Evolutionary conservation across 2,329 filamentous ascomycete genomes (phyloP).

Genomic region (Trichophyton mentagrophytes): DNA sequence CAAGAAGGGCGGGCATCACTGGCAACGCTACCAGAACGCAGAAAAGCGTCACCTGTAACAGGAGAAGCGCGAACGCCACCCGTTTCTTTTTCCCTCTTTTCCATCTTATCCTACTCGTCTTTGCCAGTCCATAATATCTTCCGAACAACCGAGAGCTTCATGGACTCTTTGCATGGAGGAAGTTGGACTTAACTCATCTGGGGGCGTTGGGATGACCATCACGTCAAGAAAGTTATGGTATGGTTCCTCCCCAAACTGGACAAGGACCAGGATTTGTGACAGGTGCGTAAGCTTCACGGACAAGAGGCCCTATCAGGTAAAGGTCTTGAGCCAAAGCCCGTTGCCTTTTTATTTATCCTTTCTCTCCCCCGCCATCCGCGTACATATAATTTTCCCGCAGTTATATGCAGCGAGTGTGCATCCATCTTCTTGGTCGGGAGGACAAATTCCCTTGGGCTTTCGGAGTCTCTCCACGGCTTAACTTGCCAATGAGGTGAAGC

Average conservation of each 20-base stretch:
- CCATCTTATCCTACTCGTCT: not conserved
- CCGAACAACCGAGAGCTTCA: not conserved
- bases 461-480: not conserved
- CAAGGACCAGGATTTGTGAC: not conserved
- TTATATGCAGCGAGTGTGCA: not conserved
- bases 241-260: not conserved
- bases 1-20: not conserved
- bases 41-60: not conserved
- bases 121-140: not conserved
- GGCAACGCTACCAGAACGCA: not conserved
- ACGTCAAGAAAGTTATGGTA: not conserved
- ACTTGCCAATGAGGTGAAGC: not conserved
- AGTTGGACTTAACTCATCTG: not conserved
- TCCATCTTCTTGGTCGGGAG: not conserved
- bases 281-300: constrained; percentile 1
- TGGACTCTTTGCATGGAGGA: not conserved
- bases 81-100: not conserved
- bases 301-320: constrained; percentile 3
- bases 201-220: not conserved
- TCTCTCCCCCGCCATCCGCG: not conserved
- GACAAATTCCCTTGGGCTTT: not conserved
- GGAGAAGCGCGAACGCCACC: not conserved
- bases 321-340: not conserved
- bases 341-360: not conserved
- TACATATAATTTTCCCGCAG: not conserved